Evolutionary conservation across 2,329 filamentous ascomycete genomes (phyloP), one percentile per base, ranked within the genome.

Genomic region (Nannizziopsis barbatae): DNA sequence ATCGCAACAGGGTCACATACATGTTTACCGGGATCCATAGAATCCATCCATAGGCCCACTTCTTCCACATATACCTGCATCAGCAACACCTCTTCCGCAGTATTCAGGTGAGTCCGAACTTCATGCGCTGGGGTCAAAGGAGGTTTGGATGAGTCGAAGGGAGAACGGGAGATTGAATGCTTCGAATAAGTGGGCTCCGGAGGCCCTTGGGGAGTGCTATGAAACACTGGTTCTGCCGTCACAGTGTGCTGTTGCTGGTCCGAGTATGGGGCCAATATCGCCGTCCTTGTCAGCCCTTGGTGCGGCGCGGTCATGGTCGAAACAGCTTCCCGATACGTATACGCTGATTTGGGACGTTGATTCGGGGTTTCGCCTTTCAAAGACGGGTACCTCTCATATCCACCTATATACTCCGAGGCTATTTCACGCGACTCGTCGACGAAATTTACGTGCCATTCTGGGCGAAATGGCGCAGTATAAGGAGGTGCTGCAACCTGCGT

Each of bases 31-130:
- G 80, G 75, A 67, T 94, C 86, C 71, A 95, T 80, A 37, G 81
- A 86, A 65, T 95, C 90, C 86, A 96, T 94, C 87, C 90, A 95
- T 2, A 87, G 67, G 0, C 84, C 88, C 1, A 96, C 86, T 55
- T 95, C 84, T 59, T 93, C 84, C 5, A 93, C 83, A 62, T 94
- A 96, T 0, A 88, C 81, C 63, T 94, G 86, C 83, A 95, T 86
- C 61, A 88, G 88, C n/a, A 83, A 70, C 0, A 92, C 76, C 62
- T 95, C 87, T 50, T 94, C 85, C 8, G 81, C 76, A 2, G 78
- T 79, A 54, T 78, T 81, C 40, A 95, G 73, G 56, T 79, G 86
- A 45, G 84, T 77, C 33, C 78, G 70, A 27, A 67, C 65, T 45
- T 70, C 70, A 49, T 66, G 68, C 17, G 69, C 61, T 12, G 68